phyloP scores from a whole-genome alignment of 1,284 basidiomycete genomes.

The Exobasidium cylindrosporum region DNA sequence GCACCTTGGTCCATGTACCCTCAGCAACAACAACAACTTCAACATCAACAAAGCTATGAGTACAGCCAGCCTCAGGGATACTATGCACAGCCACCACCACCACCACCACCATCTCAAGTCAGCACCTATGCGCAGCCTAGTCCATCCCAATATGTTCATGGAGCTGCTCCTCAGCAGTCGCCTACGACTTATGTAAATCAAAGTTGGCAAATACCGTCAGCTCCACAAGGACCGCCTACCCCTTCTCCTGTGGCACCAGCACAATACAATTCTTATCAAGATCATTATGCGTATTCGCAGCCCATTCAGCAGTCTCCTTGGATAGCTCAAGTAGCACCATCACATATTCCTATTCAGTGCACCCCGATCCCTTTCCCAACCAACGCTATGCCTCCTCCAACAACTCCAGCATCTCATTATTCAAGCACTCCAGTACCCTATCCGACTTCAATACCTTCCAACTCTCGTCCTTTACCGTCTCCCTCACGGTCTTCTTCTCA shows the following conservation, averaged over 20 bases:
- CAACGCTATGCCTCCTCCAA: conserved; percentile 6
- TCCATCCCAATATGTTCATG: neutral
- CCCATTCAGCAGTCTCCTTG: neutral
- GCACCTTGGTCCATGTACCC: conserved; percentile 3
- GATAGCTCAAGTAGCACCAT: neutral
- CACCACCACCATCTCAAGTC: neutral
- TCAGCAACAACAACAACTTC: neutral
- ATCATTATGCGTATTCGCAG: too few species aligned
- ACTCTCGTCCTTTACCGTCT: neutral
- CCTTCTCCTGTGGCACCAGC: neutral
- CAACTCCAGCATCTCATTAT: neutral
- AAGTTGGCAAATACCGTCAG: neutral
- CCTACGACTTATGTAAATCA: neutral
- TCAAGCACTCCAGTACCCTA: neutral
- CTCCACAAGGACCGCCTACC: neutral
- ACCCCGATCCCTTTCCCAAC: conserved; percentile 3
- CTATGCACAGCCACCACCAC: neutral
- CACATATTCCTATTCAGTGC: neutral
- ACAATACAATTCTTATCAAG: too few species aligned
- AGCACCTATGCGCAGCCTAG: neutral
- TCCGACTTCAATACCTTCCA: neutral
- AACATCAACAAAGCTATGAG: neutral
- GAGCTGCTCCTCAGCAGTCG: neutral
- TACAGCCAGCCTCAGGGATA: neutral
- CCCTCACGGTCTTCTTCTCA: conserved; percentile 10